A percentile compares a stretch with the other conserved stretches of the same genome.
Conservation (phyloP, 345 rosid genomes). For the Pistacia atlantica region DNA sequence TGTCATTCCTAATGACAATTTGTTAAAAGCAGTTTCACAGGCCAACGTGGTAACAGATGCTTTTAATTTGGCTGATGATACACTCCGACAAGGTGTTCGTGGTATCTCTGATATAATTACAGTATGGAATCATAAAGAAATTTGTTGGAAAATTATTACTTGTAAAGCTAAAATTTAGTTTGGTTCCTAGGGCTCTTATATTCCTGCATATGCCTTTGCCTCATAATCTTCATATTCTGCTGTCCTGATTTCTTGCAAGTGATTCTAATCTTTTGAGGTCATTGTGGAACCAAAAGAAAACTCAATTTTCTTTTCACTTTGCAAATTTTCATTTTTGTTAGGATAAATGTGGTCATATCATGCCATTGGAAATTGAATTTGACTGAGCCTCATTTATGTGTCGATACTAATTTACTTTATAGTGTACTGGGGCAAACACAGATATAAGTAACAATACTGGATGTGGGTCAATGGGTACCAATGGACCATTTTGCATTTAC, state of each 20-base stretch:
- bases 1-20: constrained; percentile 92
- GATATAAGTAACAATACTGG: not conserved
- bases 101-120: constrained; percentile 30
- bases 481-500: not conserved
- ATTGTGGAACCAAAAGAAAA: not conserved
- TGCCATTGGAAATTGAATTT: not conserved
- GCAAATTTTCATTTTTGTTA: not conserved
- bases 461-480: not conserved
- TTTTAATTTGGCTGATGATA: constrained; percentile 93
- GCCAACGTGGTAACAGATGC: constrained; percentile 91
- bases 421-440: not conserved
- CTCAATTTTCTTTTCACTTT: not conserved
- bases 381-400: not conserved
- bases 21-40: constrained; percentile 79
- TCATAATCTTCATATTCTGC: not conserved
- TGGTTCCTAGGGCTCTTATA: not conserved
- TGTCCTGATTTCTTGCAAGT: not conserved
- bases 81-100: constrained; percentile 91
- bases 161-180: not conserved
- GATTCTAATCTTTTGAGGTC: not conserved
- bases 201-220: not conserved
- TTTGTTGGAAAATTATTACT: not conserved
- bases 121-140: not conserved
- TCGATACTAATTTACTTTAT: not conserved
- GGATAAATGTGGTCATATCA: not conserved